These are phyloP conservation scores for Citeromyces matritensis DNA, from an alignment of 805 yeast genomes.

Conservation along the genomic window DNA sequence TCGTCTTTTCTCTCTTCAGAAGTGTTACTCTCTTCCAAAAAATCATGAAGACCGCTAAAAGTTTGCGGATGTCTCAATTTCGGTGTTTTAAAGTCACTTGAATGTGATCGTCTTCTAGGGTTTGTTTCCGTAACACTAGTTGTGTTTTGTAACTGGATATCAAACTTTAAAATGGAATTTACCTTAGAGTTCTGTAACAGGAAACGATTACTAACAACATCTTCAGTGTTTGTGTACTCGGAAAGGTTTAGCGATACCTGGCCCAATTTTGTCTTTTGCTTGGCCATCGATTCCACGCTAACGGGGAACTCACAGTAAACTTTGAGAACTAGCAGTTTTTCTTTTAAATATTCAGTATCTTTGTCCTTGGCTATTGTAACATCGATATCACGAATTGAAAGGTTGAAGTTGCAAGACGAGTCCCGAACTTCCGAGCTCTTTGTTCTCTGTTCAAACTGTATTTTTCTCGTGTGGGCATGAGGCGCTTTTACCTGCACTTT, in stretches of 20 bases:
- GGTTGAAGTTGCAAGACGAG: constrained; percentile 38
- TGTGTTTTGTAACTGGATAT: constrained; percentile 18
- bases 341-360: constrained; percentile 20
- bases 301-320: constrained; percentile 16
- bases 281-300: constrained; percentile 7
- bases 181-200: constrained; percentile 67
- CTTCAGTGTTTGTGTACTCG: constrained; percentile 47
- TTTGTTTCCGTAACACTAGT: constrained; percentile 1
- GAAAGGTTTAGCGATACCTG: constrained; percentile 49
- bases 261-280: constrained; percentile 43
- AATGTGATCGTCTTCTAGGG: not conserved
- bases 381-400: constrained; percentile 13
- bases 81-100: constrained; percentile 8
- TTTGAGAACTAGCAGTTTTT: constrained; percentile 23
- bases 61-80: constrained; percentile 7
- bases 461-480: not conserved
- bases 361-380: constrained; percentile 24
- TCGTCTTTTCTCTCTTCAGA: not conserved
- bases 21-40: constrained; percentile 5
- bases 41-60: constrained; percentile 10
- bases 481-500: constrained; percentile 14
- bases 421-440: constrained; percentile 24
- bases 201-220: constrained; percentile 42
- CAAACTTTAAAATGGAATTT: constrained; percentile 60
- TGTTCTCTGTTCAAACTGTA: constrained; percentile 19